These are phyloP conservation scores for Acorus gramineus DNA, from an alignment of 106 monocot genomes.

Conservation along the genomic window DNA sequence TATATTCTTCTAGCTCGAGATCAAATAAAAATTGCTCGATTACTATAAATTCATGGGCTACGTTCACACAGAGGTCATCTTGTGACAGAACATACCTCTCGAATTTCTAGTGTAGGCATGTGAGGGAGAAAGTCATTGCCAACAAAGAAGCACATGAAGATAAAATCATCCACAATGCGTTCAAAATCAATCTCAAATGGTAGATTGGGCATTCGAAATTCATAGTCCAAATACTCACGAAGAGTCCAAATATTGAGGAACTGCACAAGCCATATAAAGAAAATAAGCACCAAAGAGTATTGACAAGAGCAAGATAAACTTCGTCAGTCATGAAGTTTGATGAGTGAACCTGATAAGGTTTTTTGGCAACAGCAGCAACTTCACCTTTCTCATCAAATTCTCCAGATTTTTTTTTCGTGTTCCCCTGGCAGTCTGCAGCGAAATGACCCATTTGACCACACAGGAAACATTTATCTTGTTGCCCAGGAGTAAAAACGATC, in stretches of 20 bases:
- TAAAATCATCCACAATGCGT: slow-evolving; percentile 94
- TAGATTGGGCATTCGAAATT: slow-evolving; percentile 77
- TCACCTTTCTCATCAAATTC: slow-evolving; percentile 84
- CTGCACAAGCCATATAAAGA: slow-evolving; percentile 36
- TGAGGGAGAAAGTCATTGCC: slow-evolving; percentile 99
- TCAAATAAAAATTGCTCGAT: background rate
- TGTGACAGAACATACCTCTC: slow-evolving; percentile 48
- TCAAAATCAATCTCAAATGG: slow-evolving; percentile 82
- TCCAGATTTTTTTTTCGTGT: slow-evolving; percentile 82
- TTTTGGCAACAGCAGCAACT: slow-evolving; percentile 41
- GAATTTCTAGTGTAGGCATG: slow-evolving; percentile 95
- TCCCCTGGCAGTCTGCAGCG: slow-evolving; percentile 92
- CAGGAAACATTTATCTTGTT: slow-evolving; percentile 93
- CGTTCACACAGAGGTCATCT: too few relatives aligned
- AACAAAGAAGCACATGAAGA: slow-evolving; percentile 94
- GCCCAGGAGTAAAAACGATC: slow-evolving; percentile 93
- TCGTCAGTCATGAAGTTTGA: too few relatives aligned
- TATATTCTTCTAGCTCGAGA: too few relatives aligned
- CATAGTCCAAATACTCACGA: slow-evolving; percentile 83
- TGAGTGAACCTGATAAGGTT: slow-evolving; percentile 74
- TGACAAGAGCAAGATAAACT: too few relatives aligned
- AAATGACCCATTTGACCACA: slow-evolving; percentile 97
- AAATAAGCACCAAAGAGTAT: too few relatives aligned
- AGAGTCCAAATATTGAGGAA: slow-evolving; percentile 97
- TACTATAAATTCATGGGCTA: too few relatives aligned